phyloP scores from a whole-genome alignment of 805 yeast genomes.

The Ogataea methanolica region DNA sequence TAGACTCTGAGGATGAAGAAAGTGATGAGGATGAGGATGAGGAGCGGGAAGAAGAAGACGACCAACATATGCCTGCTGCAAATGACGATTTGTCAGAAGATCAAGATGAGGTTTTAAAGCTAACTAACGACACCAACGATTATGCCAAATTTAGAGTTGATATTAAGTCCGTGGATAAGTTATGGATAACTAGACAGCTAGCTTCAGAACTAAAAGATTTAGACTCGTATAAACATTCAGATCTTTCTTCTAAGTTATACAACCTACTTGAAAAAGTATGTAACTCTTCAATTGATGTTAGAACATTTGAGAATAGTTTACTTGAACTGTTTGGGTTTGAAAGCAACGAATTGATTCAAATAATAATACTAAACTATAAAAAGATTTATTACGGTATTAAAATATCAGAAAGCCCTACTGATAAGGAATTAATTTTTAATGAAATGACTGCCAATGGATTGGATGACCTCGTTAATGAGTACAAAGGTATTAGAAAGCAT shows the following conservation, averaged over 20 bases:
- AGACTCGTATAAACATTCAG: constrained; percentile 35
- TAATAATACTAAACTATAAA: constrained; percentile 41
- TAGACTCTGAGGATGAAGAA: constrained; percentile 41
- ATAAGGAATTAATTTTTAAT: constrained; percentile 34
- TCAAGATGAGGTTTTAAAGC: constrained; percentile 13
- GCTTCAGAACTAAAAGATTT: constrained; percentile 27
- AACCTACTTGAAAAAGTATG: constrained; percentile 33
- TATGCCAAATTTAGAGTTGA: constrained; percentile 7
- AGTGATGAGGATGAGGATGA: constrained; percentile 17
- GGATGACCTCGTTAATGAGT: constrained; percentile 37
- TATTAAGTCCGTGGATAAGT: constrained; percentile 27
- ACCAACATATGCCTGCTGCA: constrained; percentile 25
- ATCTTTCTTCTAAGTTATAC: constrained; percentile 36
- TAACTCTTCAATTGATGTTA: constrained; percentile 26
- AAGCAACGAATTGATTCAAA: constrained; percentile 43
- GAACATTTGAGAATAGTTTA: constrained; percentile 51
- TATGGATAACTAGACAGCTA: constrained; percentile 52
- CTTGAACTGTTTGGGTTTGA: constrained; percentile 49
- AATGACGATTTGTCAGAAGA: constrained; percentile 28
- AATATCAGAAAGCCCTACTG: constrained; percentile 18
- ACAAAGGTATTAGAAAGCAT: constrained; percentile 25
- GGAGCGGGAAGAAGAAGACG: constrained; percentile 33
- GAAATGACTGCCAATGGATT: constrained; percentile 44
- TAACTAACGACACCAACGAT: constrained; percentile 12
- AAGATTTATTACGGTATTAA: constrained; percentile 27